Evolutionary conservation across 352 stramenopile species (phyloP).

Genomic region (Bremia lactucae): DNA sequence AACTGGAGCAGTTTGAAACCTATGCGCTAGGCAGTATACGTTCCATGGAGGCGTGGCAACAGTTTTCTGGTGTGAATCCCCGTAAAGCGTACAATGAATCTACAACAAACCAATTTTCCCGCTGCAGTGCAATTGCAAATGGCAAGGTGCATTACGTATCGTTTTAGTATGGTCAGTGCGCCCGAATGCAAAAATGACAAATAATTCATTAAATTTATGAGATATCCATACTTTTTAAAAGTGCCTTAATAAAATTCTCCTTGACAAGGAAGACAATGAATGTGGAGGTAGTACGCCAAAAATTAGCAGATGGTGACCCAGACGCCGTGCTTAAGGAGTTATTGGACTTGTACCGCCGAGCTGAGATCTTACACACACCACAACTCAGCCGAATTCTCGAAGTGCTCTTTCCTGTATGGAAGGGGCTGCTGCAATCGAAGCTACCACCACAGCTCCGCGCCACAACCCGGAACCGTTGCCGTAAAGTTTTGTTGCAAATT

Average conservation of each 20-base stretch:
- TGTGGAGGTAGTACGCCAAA: slow-evolving; percentile 79
- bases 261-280: slow-evolving; percentile 48
- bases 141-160: slow-evolving; percentile 47
- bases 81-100: slow-evolving; percentile 55
- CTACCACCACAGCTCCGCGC: slow-evolving; percentile 63
- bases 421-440: slow-evolving; percentile 67
- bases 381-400: slow-evolving; percentile 88
- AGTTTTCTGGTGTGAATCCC: slow-evolving; percentile 59
- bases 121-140: slow-evolving; percentile 28
- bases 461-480: slow-evolving; percentile 79
- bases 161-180: slow-evolving; percentile 19
- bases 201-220: too few relatives aligned
- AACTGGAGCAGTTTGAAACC: slow-evolving; percentile 22
- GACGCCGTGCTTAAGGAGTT: slow-evolving; percentile 77
- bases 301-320: slow-evolving; percentile 67
- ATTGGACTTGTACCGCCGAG: slow-evolving; percentile 76
- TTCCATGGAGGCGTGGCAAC: slow-evolving; percentile 43
- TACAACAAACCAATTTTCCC: slow-evolving; percentile 80
- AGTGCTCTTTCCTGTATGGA: slow-evolving; percentile 85
- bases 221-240: too few relatives aligned
- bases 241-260: too few relatives aligned
- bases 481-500: slow-evolving; percentile 91
- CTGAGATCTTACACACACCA: slow-evolving; percentile 81
- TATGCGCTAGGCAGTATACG: slow-evolving; percentile 42
- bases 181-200: too few relatives aligned